Base-by-base conservation (phyloP, 192 early-diverging fungal species). In the Umbelopsis sp. region DNA sequence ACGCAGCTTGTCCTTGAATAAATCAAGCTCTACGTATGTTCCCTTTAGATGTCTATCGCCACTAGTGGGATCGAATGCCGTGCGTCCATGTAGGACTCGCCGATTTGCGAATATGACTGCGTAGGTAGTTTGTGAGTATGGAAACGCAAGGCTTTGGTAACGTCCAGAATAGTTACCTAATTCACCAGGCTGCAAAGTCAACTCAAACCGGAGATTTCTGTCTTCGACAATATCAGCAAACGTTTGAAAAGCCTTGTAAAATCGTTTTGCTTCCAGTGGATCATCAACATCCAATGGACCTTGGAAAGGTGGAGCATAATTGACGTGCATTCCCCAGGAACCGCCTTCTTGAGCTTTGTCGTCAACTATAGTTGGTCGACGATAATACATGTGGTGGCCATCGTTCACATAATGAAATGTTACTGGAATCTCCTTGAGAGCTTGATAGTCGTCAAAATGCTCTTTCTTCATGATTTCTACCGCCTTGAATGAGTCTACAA, bases 271-370 rank as follows among this genome's bases (percentile, higher is more conserved):
- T 24, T 86, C 71, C 4, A 79, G 65, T 1, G 80, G 80, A 16
- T 85, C 77, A 29, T 73, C 49, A 25, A 71, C 51, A 56, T 86
- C 84, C 41, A 92, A 68, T 14, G 91, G 92, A 0, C 92, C 94
- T 80, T 94, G 93, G 83, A 95, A 95, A 29, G 93, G 94, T 25
- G 94, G 94, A 0, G 91, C 79, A 66, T 95, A 94, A 73, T 91
- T 92, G 12, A 94, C 88, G 25, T 76, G 87, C 65, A 79, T 73
- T 20, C 66, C 68, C 82, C 81, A 81, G 8, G 74, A 70, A n/a
- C 77, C 34, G 22, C 54, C 71, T 14, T 69, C 74, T 17, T 79
- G 69, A 66, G 75, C 65, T 32, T 82, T 76, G 36, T 85, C 82
- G 0, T 76, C 73, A 0, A 81, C 82, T 67, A 95, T 90, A 10